Evolutionary conservation across 768 basidiomycete genomes (phyloP).

Genomic region (Termitomyces sp.): DNA sequence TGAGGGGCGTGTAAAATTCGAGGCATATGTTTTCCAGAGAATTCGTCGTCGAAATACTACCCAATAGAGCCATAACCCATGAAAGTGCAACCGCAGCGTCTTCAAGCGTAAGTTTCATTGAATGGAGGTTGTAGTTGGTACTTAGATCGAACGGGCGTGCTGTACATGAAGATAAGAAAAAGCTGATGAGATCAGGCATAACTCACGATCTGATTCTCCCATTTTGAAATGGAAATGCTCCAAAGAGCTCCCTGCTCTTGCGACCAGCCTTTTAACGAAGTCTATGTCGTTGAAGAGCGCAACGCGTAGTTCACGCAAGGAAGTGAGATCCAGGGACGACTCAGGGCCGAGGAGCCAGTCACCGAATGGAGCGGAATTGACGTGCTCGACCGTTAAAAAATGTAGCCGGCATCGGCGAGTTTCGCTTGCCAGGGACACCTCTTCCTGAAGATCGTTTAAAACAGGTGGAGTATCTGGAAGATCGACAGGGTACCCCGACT

Average conservation of each 20-base stretch:
- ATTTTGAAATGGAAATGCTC: slow-evolving; percentile 45
- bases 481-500: slow-evolving; percentile 1
- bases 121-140: slow-evolving; percentile 32
- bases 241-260: slow-evolving; percentile 30
- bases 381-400: slow-evolving; percentile 40
- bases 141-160: slow-evolving; percentile 36
- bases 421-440: neutral
- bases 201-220: slow-evolving; percentile 37
- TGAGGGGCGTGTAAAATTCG: slow-evolving; percentile 40
- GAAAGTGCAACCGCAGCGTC: slow-evolving; percentile 32
- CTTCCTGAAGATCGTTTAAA: slow-evolving; percentile 7
- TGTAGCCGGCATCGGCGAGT: slow-evolving; percentile 22
- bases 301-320: slow-evolving; percentile 40
- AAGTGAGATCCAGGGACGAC: slow-evolving; percentile 30
- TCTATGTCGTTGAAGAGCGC: slow-evolving; percentile 36
- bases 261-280: slow-evolving; percentile 33
- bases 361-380: slow-evolving; percentile 33
- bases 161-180: slow-evolving; percentile 13
- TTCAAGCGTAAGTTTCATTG: slow-evolving; percentile 40
- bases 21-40: slow-evolving; percentile 31
- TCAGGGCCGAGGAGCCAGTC: slow-evolving; percentile 34
- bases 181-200: neutral
- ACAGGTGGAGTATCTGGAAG: neutral
- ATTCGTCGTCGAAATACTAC: slow-evolving; percentile 22
- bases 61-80: slow-evolving; percentile 35